Percentiles rank a stretch among this genome's conserved stretches.
Conservation (phyloP, 768 basidiomycete genomes). For the Kwoniella newhampshirensis region DNA sequence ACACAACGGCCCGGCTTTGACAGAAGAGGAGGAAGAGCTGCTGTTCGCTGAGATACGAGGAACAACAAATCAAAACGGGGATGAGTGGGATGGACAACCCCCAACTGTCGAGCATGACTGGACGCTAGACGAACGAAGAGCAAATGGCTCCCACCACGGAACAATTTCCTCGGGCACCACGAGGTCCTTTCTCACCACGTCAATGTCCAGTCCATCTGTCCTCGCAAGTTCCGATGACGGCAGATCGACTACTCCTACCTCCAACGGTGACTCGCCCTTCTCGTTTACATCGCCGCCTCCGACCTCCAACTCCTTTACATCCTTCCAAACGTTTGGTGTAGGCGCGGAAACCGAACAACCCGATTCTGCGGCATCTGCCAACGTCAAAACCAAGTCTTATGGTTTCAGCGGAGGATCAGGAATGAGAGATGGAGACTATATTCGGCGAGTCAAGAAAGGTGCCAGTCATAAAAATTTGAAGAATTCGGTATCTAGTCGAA, state of each 20-base stretch:
- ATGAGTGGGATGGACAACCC: conserved; percentile 37
- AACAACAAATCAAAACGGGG: not conserved
- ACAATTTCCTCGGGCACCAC: not conserved
- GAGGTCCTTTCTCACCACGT: conserved; percentile 14
- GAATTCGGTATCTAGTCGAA: conserved; percentile 17
- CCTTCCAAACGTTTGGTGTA: conserved; percentile 36
- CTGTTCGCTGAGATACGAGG: conserved; percentile 41
- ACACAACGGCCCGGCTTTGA: conserved; percentile 32
- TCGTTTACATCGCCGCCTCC: conserved; percentile 29
- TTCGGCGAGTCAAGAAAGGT: conserved; percentile 36
- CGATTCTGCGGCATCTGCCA: not conserved
- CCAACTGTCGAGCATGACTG: conserved; percentile 14
- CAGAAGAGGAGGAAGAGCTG: conserved; percentile 46
- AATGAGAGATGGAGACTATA: conserved; percentile 43
- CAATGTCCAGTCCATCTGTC: conserved; percentile 20
- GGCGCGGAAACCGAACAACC: conserved; percentile 6
- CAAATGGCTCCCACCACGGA: not conserved
- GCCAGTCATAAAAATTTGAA: conserved; percentile 28
- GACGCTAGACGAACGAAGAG: not conserved
- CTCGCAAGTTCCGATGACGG: conserved; percentile 2
- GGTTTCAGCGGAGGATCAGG: conserved; percentile 39
- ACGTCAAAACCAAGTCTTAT: conserved; percentile 34
- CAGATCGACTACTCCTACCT: not conserved
- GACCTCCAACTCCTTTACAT: conserved; percentile 36
- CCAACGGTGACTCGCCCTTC: not conserved